Base-by-base conservation (phyloP, 306 rosid genomes). In the Benincasa hispida region DNA sequence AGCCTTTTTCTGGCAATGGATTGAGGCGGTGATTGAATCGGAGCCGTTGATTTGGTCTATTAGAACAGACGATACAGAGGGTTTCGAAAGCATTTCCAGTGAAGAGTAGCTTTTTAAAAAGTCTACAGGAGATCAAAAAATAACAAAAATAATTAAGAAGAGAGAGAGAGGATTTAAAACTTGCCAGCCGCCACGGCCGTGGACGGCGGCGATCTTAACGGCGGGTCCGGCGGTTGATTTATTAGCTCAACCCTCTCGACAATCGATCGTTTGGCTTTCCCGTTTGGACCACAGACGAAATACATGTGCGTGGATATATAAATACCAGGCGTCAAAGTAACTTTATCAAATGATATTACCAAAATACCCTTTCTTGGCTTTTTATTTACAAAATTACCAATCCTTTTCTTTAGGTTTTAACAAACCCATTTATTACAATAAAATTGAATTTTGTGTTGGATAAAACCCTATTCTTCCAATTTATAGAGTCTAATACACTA, bases 31-130 rank as follows among this genome's bases (percentile, higher is more conserved):
- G 78, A 41, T 72, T 27, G 62, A 8, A 30, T 58, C 35, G 59
- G 73, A 66, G 80, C 50, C n/a, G 84, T 81, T 85, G 86, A 88
- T 80, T 21, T 92, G 69, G 81, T 87, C 92, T 47, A 84, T 59
- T 10, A 80, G 79, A n/a, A 82, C 24, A 8, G 97, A 84, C 12
- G 96, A 77, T 25, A 59, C 86, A 1, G 96, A 79, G 1, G 90
- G 91, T 13, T 83, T 84, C 13, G 86, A 83, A 50, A 82, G 84
- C 91, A 89, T 91, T 77, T 50, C 61, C 61, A 19, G 35, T 28
- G 17, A 58, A 37, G 35, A 30, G 12, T 19, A 19, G 47, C 53
- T 56, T n/a, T 56, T 63, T 2, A 63, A 19, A 19, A 19, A 35
- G 21, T 56, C 51, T 1, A 17, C 66, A 2, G 18, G 51, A 66